A percentile compares a stretch with the other conserved stretches of the same genome.
These are phyloP conservation scores for Paraglomus occultum DNA, from an alignment of 192 early-diverging fungal genomes.

Conservation along the genomic window DNA sequence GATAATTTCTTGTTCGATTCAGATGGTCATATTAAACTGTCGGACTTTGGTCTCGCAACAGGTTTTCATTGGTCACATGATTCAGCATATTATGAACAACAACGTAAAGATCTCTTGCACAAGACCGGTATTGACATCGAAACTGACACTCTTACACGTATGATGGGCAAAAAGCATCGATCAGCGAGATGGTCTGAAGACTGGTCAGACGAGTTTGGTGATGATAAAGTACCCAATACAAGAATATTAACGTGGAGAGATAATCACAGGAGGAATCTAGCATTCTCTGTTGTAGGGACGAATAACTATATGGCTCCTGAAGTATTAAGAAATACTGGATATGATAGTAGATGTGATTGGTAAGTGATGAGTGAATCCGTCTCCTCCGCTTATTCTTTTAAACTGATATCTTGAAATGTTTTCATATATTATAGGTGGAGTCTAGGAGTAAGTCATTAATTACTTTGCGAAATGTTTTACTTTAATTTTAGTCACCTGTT, in stretches of 20 bases:
- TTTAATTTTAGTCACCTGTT: background rate
- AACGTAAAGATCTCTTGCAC: constrained; percentile 47
- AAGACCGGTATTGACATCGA: constrained; percentile 49
- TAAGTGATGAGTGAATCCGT: background rate
- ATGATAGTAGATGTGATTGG: constrained; percentile 62
- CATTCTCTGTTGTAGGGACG: constrained; percentile 82
- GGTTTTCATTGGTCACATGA: constrained; percentile 67
- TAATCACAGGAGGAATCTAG: constrained; percentile 50
- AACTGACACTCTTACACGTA: constrained; percentile 40
- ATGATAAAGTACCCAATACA: constrained; percentile 45
- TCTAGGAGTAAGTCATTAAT: constrained; percentile 54
- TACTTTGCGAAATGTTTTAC: background rate
- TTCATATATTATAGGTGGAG: constrained; percentile 45
- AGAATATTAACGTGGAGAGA: constrained; percentile 56
- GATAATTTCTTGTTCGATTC: constrained; percentile 71
- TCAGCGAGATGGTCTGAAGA: constrained; percentile 32
- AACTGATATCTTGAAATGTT: background rate
- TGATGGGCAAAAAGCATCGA: constrained; percentile 32
- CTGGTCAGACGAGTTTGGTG: constrained; percentile 49
- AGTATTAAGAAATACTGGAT: constrained; percentile 57
- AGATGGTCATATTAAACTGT: constrained; percentile 64
- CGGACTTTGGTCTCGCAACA: constrained; percentile 71
- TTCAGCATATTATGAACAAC: constrained; percentile 61
- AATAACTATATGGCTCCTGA: constrained; percentile 97
- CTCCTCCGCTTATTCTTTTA: background rate